Conservation (phyloP, 139 green algal genomes). For the Closterium sp. region DNA sequence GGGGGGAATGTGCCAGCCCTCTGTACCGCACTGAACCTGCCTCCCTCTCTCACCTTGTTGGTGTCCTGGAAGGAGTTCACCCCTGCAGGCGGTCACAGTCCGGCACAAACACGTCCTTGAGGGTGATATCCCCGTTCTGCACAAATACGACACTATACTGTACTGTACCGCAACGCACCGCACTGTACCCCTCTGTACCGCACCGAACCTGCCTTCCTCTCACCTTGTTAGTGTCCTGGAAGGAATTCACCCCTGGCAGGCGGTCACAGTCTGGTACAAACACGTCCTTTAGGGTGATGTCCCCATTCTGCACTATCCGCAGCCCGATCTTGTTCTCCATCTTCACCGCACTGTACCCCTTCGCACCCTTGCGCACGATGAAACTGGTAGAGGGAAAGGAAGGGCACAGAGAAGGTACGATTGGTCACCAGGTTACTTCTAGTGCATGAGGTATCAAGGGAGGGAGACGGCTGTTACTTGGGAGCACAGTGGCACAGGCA, state of each 20-base stretch:
- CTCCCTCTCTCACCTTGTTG: conserved; percentile 63
- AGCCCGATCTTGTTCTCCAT: conserved; percentile 86
- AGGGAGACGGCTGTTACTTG: too few species aligned
- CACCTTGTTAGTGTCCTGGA: conserved; percentile 81
- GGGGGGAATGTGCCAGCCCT: too few species aligned
- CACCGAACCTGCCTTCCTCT: background rate
- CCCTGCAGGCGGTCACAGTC: conserved; percentile 78
- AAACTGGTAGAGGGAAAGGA: conserved; percentile 62
- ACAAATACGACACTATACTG: conserved; percentile 63
- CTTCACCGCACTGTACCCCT: conserved; percentile 73
- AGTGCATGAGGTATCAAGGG: background rate
- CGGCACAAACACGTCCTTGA: conserved; percentile 81
- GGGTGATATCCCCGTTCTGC: conserved; percentile 91
- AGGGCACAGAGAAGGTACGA: background rate
- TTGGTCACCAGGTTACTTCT: too few species aligned
- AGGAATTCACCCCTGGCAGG: conserved; percentile 78
- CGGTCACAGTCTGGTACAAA: conserved; percentile 86
- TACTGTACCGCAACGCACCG: too few species aligned
- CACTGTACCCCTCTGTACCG: background rate
- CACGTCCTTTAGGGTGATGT: conserved; percentile 80
- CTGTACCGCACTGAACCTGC: background rate
- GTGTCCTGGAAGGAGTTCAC: conserved; percentile 79
- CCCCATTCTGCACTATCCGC: conserved; percentile 86
- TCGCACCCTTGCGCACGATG: conserved; percentile 84
- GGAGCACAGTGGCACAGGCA: background rate